Percentiles rank a stretch among this genome's conserved stretches.
These are phyloP conservation scores for Diplocarpon mali DNA, from an alignment of 2,329 filamentous ascomycete species.

Conservation along the genomic window DNA sequence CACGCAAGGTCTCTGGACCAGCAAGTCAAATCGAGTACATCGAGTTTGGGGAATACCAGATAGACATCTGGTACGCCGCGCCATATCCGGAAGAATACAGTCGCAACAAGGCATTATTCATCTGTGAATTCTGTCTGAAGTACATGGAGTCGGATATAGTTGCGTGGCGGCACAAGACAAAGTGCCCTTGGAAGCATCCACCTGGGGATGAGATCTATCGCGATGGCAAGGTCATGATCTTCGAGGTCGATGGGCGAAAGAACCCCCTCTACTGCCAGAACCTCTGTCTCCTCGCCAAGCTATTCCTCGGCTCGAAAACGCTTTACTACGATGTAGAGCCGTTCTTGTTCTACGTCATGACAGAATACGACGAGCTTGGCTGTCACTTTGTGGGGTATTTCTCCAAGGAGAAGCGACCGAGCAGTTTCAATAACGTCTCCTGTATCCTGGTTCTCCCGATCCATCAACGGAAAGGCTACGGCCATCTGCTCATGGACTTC, in stretches of 20 bases:
- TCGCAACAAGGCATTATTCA: constrained; percentile 91
- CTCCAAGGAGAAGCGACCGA: constrained; percentile 93
- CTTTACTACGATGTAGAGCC: constrained; percentile 97
- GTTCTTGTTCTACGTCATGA: constrained; percentile 94
- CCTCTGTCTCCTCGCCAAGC: constrained; percentile 85
- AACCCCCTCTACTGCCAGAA: constrained; percentile 99
- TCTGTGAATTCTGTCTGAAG: constrained; percentile 97
- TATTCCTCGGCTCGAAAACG: constrained; percentile 97
- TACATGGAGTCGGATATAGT: constrained; percentile 99
- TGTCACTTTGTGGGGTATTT: constrained; percentile 99
- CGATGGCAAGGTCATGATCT: constrained; percentile 82
- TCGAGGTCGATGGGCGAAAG: constrained; percentile 93
- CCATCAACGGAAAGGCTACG: constrained; percentile 93
- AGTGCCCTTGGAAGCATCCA: constrained; percentile 92
- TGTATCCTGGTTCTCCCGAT: constrained; percentile 95
- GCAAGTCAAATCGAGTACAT: constrained; percentile 98
- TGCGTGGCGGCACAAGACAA: constrained; percentile 93
- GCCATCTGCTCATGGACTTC: constrained; percentile 93
- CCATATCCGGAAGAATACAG: constrained; percentile 98
- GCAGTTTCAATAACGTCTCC: constrained; percentile 93
- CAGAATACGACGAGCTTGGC: constrained; percentile 80
- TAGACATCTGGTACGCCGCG: constrained; percentile 97
- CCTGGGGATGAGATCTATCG: constrained; percentile 97
- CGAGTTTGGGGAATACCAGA: constrained; percentile 94
- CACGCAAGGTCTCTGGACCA: constrained; percentile 69